Conservation (phyloP, 2,329 filamentous ascomycete species). For the Didymella pinodella region DNA sequence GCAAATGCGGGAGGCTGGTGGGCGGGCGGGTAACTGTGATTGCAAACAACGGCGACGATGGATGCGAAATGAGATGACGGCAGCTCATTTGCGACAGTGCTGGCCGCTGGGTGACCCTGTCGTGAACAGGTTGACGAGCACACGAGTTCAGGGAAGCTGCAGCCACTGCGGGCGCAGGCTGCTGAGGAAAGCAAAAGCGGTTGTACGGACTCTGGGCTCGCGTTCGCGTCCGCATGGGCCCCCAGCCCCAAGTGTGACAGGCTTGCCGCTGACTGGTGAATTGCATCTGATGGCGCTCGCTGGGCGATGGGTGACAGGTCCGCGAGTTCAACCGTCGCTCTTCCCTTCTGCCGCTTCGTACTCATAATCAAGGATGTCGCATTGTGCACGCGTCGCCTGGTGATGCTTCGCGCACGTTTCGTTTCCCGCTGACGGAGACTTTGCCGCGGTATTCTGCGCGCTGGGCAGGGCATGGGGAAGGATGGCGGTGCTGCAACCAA, state of each 20-base stretch:
- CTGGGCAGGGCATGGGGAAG: conserved; percentile 42
- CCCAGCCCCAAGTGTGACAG: conserved; percentile 17
- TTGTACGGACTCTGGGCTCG: background rate
- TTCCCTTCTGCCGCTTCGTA: conserved; percentile 25
- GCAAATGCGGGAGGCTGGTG: conserved; percentile 12
- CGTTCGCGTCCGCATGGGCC: conserved; percentile 17
- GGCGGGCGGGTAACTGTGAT: conserved; percentile 4
- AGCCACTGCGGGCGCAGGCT: conserved; percentile 6
- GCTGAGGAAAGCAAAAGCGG: conserved; percentile 9
- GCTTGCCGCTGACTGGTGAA: conserved; percentile 32
- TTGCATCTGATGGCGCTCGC: conserved; percentile 34
- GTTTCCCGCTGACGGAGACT: conserved; percentile 26
- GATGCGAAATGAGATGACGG: conserved; percentile 6
- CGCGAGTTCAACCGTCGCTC: conserved; percentile 35
- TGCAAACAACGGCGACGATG: conserved; percentile 1
- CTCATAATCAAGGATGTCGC: conserved; percentile 40
- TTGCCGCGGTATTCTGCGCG: conserved; percentile 30
- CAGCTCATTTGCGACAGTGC: conserved; percentile 6
- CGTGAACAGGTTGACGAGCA: conserved; percentile 8
- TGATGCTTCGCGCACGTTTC: conserved; percentile 30
- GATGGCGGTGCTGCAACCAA: conserved; percentile 48
- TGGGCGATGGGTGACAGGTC: conserved; percentile 32
- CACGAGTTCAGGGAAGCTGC: conserved; percentile 10
- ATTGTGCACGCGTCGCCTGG: conserved; percentile 32
- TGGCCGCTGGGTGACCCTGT: conserved; percentile 5